These are phyloP conservation scores for Pseudomicrostroma phylloplanum DNA, from an alignment of 1,284 basidiomycete species.

Conservation along the genomic window DNA sequence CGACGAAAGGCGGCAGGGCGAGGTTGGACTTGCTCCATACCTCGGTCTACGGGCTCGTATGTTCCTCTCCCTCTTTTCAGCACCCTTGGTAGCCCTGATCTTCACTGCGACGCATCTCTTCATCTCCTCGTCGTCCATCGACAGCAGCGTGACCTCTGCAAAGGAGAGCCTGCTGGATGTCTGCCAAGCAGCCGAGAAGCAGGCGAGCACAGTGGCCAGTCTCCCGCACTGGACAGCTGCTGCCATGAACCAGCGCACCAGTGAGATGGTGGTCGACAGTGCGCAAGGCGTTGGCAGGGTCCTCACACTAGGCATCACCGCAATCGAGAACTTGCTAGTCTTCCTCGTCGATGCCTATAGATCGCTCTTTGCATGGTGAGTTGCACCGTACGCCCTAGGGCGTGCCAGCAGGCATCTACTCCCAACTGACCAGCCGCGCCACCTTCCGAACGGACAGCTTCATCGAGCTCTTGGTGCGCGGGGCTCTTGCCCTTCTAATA, in stretches of 20 bases:
- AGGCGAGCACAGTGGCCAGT: conserved; percentile 72
- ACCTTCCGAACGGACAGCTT: conserved; percentile 56
- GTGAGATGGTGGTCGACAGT: conserved; percentile 68
- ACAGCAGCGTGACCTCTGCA: conserved; percentile 63
- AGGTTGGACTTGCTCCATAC: conserved; percentile 58
- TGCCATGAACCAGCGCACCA: conserved; percentile 72
- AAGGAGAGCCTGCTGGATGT: conserved; percentile 68
- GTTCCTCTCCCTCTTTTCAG: conserved; percentile 67
- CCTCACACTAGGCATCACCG: conserved; percentile 21
- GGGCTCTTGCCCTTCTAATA: conserved; percentile 72
- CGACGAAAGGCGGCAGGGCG: not conserved
- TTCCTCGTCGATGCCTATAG: conserved; percentile 88
- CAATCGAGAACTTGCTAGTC: conserved; percentile 28
- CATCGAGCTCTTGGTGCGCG: conserved; percentile 77
- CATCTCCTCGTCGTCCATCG: conserved; percentile 64
- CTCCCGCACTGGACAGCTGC: conserved; percentile 80
- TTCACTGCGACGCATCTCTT: conserved; percentile 77
- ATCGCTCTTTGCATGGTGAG: conserved; percentile 67
- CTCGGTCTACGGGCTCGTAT: conserved; percentile 73
- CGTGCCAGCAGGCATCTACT: not conserved
- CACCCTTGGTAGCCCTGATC: conserved; percentile 68
- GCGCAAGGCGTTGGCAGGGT: conserved; percentile 63
- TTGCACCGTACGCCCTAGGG: not conserved
- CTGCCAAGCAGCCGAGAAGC: conserved; percentile 73
- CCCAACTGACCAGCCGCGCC: no score